These are phyloP conservation scores for Cicer yamashitae DNA, from an alignment of 306 rosid species.

Conservation along the genomic window DNA sequence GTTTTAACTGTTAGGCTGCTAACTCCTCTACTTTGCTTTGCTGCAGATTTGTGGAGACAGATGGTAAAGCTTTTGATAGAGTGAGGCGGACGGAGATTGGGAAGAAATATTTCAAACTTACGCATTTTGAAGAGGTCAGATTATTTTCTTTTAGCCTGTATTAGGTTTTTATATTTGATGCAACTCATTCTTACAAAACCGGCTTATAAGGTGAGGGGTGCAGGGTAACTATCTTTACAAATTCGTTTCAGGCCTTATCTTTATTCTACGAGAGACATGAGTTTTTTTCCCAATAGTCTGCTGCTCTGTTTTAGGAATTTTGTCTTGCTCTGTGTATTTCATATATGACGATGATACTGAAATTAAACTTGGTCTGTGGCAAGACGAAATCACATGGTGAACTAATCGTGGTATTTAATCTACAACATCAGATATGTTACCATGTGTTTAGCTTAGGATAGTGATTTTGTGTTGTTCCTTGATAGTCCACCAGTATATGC, in stretches of 20 bases:
- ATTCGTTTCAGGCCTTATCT: too few relatives aligned
- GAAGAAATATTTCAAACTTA: constrained; percentile 88
- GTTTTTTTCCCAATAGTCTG: too few relatives aligned
- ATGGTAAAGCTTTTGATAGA: constrained; percentile 90
- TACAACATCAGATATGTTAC: background rate
- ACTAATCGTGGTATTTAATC: constrained; percentile 11
- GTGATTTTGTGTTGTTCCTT: constrained; percentile 6
- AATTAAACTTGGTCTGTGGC: constrained; percentile 9
- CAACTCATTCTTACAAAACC: too few relatives aligned
- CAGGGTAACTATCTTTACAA: too few relatives aligned
- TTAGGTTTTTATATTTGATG: too few relatives aligned
- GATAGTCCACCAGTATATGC: background rate
- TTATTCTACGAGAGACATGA: too few relatives aligned
- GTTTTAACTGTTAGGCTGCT: constrained; percentile 30
- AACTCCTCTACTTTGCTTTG: constrained; percentile 37
- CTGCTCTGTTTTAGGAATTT: background rate
- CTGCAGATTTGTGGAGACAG: constrained; percentile 95
- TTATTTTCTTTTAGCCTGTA: constrained; percentile 8
- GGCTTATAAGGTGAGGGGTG: too few relatives aligned
- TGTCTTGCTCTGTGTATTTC: constrained; percentile 3
- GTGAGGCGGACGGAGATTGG: constrained; percentile 97
- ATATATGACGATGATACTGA: constrained; percentile 19
- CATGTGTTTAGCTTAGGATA: constrained; percentile 4
- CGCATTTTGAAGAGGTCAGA: constrained; percentile 98
- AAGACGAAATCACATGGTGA: constrained; percentile 19